Evolutionary conservation across 2,329 filamentous ascomycete species (phyloP).

Genomic region (Fusarium anguioides): DNA sequence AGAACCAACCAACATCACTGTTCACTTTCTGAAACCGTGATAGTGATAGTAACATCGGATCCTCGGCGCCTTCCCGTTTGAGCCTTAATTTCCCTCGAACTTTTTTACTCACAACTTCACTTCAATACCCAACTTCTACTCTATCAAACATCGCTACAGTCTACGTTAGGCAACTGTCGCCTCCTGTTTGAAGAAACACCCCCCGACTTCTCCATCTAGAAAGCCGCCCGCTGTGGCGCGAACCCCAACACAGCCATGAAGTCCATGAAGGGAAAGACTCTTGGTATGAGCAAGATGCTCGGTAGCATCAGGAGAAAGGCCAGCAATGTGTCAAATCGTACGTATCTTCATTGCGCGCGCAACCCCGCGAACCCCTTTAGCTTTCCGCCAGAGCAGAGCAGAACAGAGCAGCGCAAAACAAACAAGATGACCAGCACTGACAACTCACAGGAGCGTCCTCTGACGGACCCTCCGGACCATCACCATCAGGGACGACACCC

Average conservation of each 20-base stretch:
- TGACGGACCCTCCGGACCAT: conserved; percentile 39
- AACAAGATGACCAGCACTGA: not conserved
- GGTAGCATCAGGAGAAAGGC: conserved; percentile 64
- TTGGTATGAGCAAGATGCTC: conserved; percentile 67
- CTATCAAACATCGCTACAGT: not conserved
- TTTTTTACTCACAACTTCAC: conserved; percentile 3
- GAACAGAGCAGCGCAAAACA: conserved; percentile 14
- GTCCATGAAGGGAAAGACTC: conserved; percentile 58
- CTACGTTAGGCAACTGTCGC: not conserved
- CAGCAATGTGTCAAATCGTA: conserved; percentile 44
- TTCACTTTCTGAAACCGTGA: conserved; percentile 33
- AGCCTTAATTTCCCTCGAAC: conserved; percentile 28
- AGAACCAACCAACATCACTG: conserved; percentile 32
- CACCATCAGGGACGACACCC: conserved; percentile 47
- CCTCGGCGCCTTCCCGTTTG: conserved; percentile 26
- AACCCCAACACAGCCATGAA: conserved; percentile 50
- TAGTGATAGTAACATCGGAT: conserved; percentile 25
- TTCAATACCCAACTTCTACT: conserved; percentile 4
- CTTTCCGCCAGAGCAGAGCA: too few species aligned
- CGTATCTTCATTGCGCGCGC: conserved; percentile 21
- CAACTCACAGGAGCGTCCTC: conserved; percentile 28
- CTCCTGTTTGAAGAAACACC: conserved; percentile 20
- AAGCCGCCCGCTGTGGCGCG: conserved; percentile 39
- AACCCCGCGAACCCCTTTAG: not conserved
- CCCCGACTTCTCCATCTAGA: conserved; percentile 2